These are phyloP conservation scores for Picea abies DNA, from an alignment of 83 land plant species.

Conservation along the genomic window DNA sequence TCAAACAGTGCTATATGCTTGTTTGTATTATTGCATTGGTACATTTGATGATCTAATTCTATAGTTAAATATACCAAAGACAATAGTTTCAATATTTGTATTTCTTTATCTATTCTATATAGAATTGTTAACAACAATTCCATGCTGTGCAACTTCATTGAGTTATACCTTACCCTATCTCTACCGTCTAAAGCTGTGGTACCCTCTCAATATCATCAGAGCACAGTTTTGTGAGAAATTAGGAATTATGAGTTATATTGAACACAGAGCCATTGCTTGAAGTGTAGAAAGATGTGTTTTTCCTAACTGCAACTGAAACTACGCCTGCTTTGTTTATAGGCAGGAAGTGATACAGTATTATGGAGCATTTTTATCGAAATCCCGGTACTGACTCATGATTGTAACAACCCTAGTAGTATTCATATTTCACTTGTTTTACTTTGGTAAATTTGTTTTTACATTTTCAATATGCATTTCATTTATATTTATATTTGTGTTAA, in stretches of 20 bases:
- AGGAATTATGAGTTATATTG: neutral
- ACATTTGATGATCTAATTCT: too few relatives aligned
- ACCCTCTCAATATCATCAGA: neutral
- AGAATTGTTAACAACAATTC: neutral
- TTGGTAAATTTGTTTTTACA: too few relatives aligned
- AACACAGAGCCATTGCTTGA: neutral
- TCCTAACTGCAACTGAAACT: too few relatives aligned
- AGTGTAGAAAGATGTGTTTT: conserved; percentile 1
- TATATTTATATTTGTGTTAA: too few relatives aligned
- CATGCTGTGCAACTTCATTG: neutral
- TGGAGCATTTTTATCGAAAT: neutral
- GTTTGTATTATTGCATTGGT: neutral
- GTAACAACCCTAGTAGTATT: too few relatives aligned
- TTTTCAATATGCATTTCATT: too few relatives aligned
- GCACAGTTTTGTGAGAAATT: neutral
- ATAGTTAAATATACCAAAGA: too few relatives aligned
- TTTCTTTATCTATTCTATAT: neutral
- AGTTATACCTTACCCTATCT: neutral
- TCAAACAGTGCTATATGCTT: too few relatives aligned
- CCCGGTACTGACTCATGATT: neutral
- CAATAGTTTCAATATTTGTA: neutral
- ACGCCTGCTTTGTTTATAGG: too few relatives aligned
- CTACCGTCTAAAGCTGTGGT: neutral
- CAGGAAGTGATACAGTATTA: too few relatives aligned
- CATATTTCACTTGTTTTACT: too few relatives aligned